A percentile compares a stretch with the other conserved stretches of the same genome.
These are phyloP conservation scores for Craspedostauros australis DNA, from an alignment of 108 stramenopile genomes.

Conservation along the genomic window DNA sequence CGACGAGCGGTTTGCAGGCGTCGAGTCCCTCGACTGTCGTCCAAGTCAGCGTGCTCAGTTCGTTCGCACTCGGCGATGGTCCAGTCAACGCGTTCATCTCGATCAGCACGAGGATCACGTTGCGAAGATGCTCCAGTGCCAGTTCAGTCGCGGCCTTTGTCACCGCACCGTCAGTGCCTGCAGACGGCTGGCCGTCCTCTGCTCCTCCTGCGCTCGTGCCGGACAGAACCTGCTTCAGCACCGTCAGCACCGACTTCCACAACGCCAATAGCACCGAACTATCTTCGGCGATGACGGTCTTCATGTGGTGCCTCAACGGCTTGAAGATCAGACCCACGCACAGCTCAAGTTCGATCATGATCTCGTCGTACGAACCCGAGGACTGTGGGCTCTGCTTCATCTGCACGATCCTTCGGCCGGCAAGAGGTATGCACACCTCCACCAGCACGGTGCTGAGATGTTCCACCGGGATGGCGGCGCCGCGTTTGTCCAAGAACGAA, in stretches of 20 bases:
- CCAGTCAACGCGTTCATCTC: constrained; percentile 41
- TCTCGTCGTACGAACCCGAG: constrained; percentile 33
- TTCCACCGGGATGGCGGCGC: constrained; percentile 34
- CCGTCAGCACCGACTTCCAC: constrained; percentile 58
- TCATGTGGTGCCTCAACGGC: constrained; percentile 72
- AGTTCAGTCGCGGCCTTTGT: constrained; percentile 47
- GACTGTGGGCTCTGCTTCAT: constrained; percentile 20
- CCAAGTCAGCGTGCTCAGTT: constrained; percentile 58
- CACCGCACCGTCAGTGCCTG: background rate
- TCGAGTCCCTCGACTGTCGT: constrained; percentile 48
- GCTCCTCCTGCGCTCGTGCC: constrained; percentile 17
- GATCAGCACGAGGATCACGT: constrained; percentile 67
- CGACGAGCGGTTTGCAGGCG: constrained; percentile 36
- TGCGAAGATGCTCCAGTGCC: constrained; percentile 70
- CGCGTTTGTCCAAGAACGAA: constrained; percentile 64
- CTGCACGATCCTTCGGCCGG: constrained; percentile 49
- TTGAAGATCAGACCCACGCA: constrained; percentile 81
- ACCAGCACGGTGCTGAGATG: constrained; percentile 47
- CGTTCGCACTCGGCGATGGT: constrained; percentile 10
- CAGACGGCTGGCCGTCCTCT: constrained; percentile 1
- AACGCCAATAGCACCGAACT: constrained; percentile 32
- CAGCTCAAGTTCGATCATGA: constrained; percentile 71
- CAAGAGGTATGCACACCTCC: constrained; percentile 62
- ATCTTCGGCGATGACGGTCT: constrained; percentile 29
- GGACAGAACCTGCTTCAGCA: constrained; percentile 54